Percentiles rank a stretch among this genome's conserved stretches.
Conservation (phyloP, 2,329 filamentous ascomycete genomes). For the Fusarium praegraminearum region DNA sequence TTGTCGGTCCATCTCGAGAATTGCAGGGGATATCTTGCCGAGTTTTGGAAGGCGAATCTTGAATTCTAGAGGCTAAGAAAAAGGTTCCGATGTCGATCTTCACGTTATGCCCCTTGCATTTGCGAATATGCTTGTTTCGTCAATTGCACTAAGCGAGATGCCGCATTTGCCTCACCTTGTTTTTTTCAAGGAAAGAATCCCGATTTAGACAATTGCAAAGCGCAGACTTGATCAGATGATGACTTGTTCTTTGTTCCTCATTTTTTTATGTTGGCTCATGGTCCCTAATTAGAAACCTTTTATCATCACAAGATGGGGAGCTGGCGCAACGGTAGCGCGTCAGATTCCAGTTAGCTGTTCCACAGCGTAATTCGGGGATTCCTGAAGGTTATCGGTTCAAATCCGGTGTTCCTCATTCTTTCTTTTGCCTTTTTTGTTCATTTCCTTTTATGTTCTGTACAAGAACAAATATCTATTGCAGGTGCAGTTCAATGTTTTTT, state of each 20-base stretch:
- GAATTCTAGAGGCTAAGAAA: constrained; percentile 9
- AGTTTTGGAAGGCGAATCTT: constrained; percentile 16
- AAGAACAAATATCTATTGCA: not conserved
- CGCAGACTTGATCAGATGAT: not conserved
- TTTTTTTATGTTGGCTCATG: not conserved
- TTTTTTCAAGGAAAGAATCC: not conserved
- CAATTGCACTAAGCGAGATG: not conserved
- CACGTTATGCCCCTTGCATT: not conserved
- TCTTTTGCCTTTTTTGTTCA: not conserved
- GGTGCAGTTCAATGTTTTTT: no score
- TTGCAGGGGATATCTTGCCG: constrained; percentile 12
- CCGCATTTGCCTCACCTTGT: not conserved
- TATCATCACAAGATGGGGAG: constrained; percentile 5
- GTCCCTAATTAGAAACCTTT: rapidly evolving
- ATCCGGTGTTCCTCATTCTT: constrained; percentile 16
- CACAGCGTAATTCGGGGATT: not conserved
- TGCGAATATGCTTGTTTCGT: constrained; percentile 9
- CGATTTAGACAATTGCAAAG: not conserved
- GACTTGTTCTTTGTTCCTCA: not conserved
- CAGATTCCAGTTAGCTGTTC: constrained; percentile 14
- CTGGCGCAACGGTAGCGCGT: constrained; percentile 23
- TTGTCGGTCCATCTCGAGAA: not conserved
- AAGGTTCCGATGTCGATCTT: constrained; percentile 28
- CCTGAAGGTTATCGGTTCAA: constrained; percentile 22
- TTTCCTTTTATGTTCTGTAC: no score